These are phyloP conservation scores for Forsythia suspensa DNA, from an alignment of 257 asterid species.

Conservation along the genomic window DNA sequence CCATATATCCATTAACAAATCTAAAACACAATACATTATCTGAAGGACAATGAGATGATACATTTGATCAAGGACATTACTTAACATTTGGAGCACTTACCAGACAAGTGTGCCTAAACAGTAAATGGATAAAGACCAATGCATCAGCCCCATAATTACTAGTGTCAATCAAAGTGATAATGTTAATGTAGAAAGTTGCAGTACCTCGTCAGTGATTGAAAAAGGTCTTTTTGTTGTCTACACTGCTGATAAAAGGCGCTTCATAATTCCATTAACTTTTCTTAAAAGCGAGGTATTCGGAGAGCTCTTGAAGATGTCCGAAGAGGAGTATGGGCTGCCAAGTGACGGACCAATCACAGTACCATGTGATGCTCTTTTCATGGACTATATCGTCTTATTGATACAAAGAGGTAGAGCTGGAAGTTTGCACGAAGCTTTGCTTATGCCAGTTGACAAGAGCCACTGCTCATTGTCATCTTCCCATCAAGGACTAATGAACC, in stretches of 20 bases:
- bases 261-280: slow-evolving; percentile 22
- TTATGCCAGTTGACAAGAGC: background rate
- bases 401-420: background rate
- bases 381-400: slow-evolving; percentile 8
- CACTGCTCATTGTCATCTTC: background rate
- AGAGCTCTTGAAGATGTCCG: slow-evolving; percentile 27
- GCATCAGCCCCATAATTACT: too few relatives aligned
- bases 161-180: background rate
- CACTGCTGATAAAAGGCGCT: background rate
- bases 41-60: too few relatives aligned
- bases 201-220: background rate
- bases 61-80: too few relatives aligned
- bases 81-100: too few relatives aligned
- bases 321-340: slow-evolving; percentile 30
- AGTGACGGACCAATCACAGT: slow-evolving; percentile 28
- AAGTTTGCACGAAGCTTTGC: slow-evolving; percentile 19
- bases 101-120: too few relatives aligned
- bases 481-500: slow-evolving; percentile 5
- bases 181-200: background rate
- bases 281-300: slow-evolving; percentile 11
- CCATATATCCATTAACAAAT: too few relatives aligned
- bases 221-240: slow-evolving; percentile 24
- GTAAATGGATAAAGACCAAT: too few relatives aligned
- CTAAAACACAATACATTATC: too few relatives aligned
- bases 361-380: slow-evolving; percentile 24